Evolutionary conservation across 2,329 filamentous ascomycete species (phyloP), one percentile per base, ranked within the genome.

Genomic region (Penicillium sp.): DNA sequence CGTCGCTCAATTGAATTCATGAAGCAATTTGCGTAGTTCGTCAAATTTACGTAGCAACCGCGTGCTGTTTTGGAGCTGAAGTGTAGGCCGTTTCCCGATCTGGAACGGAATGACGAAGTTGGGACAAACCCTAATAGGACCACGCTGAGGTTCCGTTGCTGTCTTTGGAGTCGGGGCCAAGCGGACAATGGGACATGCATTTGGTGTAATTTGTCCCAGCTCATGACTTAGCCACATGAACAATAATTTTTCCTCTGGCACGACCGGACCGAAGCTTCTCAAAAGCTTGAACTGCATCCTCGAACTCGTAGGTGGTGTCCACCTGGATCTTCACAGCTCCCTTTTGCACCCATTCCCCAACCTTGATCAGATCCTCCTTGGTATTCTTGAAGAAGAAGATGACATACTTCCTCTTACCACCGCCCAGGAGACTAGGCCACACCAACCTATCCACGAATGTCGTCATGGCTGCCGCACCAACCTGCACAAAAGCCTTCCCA

Each of bases 211-310:
- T 10, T 11, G 14, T 22, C 25, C n/a, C 19, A 27, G 11, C 28
- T 43, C 11, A 48, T 4, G 38, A 13, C 18, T 50, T 35, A 29
- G 41, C 45, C 16, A 70, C 65, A 46, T 61, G 64, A 52, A 78
- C 59, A 30, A 86, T 72, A 55, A 87, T 67, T 68, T 86, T 87
- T 0, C 83, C 83, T 50, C 67, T 77, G 2, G 77, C 73, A 34
- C 76, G 72, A 0, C 77, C 77, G 0, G 70, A 77, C 68, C 78
- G 82, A 59, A 85, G 59, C 60, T 75, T 80, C 63, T 77, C 74
- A 63, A 79, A 82, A 4, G 81, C 83, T 58, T 77, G 73, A 1
- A 76, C 74, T 2, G 73, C 76, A 49, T 84, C 75, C 42, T 80
- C 78, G 60, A 81, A 80, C 11, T 72, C 68, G 55, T 77, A 83